phyloP scores from a whole-genome alignment of 257 asterid genomes.

The Buddleja alternifolia region DNA sequence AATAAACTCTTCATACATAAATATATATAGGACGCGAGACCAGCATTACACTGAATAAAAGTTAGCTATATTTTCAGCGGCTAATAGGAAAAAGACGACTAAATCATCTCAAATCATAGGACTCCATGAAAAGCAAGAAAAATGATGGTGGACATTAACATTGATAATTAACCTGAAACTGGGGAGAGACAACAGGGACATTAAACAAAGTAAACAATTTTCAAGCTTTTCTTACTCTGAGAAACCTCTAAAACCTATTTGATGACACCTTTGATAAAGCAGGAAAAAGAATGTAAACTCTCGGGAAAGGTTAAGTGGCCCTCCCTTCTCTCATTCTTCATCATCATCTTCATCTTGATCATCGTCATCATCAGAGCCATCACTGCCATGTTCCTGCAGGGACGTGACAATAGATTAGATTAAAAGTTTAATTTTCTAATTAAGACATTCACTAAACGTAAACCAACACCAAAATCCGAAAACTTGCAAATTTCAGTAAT shows the following conservation, averaged over 20 bases:
- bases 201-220: conserved; percentile 18
- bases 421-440: not conserved
- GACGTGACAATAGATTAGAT: conserved; percentile 2
- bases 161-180: not conserved
- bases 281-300: conserved; percentile 5
- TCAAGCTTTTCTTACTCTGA: conserved; percentile 12
- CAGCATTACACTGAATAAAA: conserved; percentile 15
- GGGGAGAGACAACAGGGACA: not conserved
- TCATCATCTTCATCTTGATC: conserved; percentile 52
- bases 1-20: no score
- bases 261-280: conserved; percentile 7
- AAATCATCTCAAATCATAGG: not conserved
- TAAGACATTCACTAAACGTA: not conserved
- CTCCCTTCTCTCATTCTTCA: conserved; percentile 36
- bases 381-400: conserved; percentile 64
- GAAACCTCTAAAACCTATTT: conserved; percentile 33
- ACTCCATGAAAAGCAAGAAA: not conserved
- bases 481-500: no score
- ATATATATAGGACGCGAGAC: not conserved
- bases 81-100: not conserved
- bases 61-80: not conserved
- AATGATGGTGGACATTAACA: not conserved
- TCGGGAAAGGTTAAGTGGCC: not conserved
- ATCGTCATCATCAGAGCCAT: conserved; percentile 59
- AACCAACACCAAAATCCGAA: not conserved